These are phyloP conservation scores for Komagataella pastoris DNA, from an alignment of 805 yeast species.

Conservation along the genomic window DNA sequence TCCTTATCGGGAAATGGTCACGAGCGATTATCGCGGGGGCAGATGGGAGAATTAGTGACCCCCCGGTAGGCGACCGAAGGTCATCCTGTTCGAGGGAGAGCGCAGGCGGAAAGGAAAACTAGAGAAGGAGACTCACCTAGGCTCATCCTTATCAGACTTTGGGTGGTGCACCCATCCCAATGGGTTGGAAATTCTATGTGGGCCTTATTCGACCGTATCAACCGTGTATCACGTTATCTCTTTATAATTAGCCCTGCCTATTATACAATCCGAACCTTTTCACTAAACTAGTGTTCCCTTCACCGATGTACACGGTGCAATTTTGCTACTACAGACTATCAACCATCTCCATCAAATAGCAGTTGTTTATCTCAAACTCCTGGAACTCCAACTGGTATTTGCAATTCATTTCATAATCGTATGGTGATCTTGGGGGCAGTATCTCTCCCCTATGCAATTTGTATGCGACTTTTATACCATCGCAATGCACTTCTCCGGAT, in stretches of 20 bases:
- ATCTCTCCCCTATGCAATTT: constrained; percentile 11
- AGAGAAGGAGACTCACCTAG: background rate
- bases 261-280: background rate
- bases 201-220: background rate
- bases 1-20: background rate
- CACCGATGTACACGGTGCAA: background rate
- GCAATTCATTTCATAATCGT: constrained; percentile 12
- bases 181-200: background rate
- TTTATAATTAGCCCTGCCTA: background rate
- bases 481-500: constrained; percentile 2
- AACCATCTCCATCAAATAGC: constrained; percentile 7
- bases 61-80: background rate
- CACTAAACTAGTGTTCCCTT: background rate
- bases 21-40: background rate
- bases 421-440: constrained; percentile 13
- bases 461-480: constrained; percentile 5
- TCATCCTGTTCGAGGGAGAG: background rate
- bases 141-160: background rate
- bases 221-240: background rate
- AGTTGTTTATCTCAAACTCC: constrained; percentile 10
- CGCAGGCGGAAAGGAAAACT: background rate
- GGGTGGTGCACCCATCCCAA: background rate
- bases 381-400: constrained; percentile 11
- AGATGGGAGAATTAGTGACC: background rate
- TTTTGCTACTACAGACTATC: background rate